These are phyloP conservation scores for Trichoderma simmonsii DNA, from an alignment of 2,329 filamentous ascomycete genomes.

Conservation along the genomic window DNA sequence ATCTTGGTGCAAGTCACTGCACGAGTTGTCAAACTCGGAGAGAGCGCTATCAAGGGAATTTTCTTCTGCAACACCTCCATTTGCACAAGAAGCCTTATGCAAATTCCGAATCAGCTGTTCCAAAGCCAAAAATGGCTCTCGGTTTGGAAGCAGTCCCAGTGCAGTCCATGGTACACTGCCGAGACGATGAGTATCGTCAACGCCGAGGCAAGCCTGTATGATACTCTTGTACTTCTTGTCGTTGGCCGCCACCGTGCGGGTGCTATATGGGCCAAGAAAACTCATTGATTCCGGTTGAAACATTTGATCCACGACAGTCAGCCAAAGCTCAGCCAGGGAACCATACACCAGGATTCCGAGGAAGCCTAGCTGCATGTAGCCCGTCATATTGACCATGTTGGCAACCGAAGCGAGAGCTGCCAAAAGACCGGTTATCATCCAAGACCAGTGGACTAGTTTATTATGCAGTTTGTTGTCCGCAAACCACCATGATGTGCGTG, in stretches of 20 bases:
- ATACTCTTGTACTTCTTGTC: background rate
- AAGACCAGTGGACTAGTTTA: background rate
- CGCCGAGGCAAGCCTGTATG: background rate
- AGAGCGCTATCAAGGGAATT: background rate
- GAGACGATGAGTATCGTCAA: background rate
- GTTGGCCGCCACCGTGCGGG: background rate
- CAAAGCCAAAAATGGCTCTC: background rate
- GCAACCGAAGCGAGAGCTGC: background rate
- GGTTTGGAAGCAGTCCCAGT: background rate
- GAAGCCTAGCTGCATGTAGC: background rate
- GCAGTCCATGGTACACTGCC: background rate
- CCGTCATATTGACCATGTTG: background rate
- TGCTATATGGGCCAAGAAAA: background rate
- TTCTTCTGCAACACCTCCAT: background rate
- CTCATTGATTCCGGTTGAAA: background rate
- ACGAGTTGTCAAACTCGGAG: background rate
- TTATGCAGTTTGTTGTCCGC: background rate
- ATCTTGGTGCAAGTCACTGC: background rate
- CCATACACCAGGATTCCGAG: background rate
- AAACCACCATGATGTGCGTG: background rate
- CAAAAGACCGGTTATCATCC: background rate
- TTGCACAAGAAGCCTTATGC: background rate
- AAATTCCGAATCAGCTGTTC: background rate
- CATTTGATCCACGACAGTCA: background rate
- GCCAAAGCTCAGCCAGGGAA: background rate